Conservation (phyloP, 2,329 filamentous ascomycete species). For the Alternaria sp. region DNA sequence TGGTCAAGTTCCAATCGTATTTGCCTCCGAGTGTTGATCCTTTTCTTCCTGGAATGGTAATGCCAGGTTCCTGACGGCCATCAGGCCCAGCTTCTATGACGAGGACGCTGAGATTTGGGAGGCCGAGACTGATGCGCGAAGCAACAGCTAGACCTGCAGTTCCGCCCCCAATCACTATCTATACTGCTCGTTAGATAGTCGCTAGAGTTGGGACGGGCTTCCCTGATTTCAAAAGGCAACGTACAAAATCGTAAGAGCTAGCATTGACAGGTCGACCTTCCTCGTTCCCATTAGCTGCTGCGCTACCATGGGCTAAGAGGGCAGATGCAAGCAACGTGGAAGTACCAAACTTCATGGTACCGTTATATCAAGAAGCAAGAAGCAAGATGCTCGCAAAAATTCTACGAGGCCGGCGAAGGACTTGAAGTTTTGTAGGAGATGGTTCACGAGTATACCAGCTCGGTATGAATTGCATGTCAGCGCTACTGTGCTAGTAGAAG, state of each 20-base stretch:
- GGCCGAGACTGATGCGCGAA: conserved; percentile 46
- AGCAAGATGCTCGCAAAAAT: neutral
- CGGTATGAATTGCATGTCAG: conserved; percentile 1
- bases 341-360: conserved; percentile 19
- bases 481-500: conserved; percentile 4
- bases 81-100: conserved; percentile 45
- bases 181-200: neutral
- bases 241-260: conserved; percentile 18
- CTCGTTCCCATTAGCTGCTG: neutral
- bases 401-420: neutral
- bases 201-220: neutral
- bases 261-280: neutral
- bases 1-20: conserved; percentile 56
- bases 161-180: conserved; percentile 38
- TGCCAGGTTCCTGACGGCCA: conserved; percentile 38
- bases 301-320: conserved; percentile 14
- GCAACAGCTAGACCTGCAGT: conserved; percentile 44
- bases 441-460: neutral
- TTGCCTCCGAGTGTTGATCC: conserved; percentile 40
- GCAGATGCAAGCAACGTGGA: conserved; percentile 11
- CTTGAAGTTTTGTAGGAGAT: neutral
- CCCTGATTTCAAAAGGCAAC: neutral
- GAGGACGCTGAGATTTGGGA: conserved; percentile 34
- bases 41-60: conserved; percentile 39
- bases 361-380: conserved; percentile 1